Conservation (phyloP, 352 stramenopile genomes). For the Globisporangium radiosum region DNA sequence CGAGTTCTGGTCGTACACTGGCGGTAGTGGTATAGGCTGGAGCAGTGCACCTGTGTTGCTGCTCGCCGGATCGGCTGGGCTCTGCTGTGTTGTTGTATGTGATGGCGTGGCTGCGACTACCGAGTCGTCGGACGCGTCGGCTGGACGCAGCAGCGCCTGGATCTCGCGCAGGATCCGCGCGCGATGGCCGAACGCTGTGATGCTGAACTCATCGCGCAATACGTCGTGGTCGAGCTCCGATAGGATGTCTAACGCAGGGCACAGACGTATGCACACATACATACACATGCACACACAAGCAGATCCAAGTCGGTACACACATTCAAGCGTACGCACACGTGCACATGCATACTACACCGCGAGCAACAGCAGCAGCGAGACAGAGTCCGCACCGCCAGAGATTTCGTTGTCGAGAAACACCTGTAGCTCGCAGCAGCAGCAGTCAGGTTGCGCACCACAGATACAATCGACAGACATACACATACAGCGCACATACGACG, state of each 20-base stretch:
- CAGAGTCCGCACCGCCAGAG: slow-evolving; percentile 22
- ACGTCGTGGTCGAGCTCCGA: slow-evolving; percentile 55
- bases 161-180: slow-evolving; percentile 52
- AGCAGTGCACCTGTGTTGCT: slow-evolving; percentile 1
- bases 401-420: slow-evolving; percentile 54
- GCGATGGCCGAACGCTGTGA: slow-evolving; percentile 53
- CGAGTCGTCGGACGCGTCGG: background rate
- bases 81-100: background rate
- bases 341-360: background rate
- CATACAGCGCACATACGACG: background rate
- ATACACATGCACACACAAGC: background rate
- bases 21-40: slow-evolving; percentile 4
- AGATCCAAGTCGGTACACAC: background rate
- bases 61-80: background rate
- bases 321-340: background rate
- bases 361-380: background rate
- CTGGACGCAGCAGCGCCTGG: slow-evolving; percentile 28
- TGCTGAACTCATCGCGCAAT: slow-evolving; percentile 56
- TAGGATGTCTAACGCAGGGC: slow-evolving; percentile 29
- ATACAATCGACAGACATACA: background rate
- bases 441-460: background rate
- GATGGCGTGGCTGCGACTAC: background rate
- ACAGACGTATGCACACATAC: background rate
- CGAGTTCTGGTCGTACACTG: slow-evolving; percentile 28
- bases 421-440: slow-evolving; percentile 6